A percentile compares a stretch with the other conserved stretches of the same genome.
phyloP scores from a whole-genome alignment of 1,284 basidiomycete genomes.

The Trichosporon asahii region DNA sequence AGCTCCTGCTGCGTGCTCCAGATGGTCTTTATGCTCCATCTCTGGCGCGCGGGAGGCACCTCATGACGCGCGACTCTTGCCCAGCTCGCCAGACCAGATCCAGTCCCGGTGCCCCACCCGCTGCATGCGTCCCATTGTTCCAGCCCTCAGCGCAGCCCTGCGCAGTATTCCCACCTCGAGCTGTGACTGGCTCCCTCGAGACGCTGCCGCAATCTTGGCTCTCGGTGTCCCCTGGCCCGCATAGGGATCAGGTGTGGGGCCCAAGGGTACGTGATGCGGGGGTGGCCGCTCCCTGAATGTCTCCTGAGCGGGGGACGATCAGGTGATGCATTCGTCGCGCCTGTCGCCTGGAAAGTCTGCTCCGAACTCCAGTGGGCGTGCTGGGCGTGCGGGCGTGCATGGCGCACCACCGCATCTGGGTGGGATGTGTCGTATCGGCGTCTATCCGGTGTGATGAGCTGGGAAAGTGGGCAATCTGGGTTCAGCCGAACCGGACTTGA shows the following conservation, averaged over 20 bases:
- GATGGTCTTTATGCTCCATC: not conserved
- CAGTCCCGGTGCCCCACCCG: not conserved
- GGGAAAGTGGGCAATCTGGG: not conserved
- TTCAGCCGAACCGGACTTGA: not conserved
- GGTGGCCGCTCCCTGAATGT: not conserved
- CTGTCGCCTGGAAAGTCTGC: not conserved
- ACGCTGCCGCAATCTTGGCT: not conserved
- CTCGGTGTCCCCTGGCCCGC: not conserved
- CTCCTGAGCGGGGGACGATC: not conserved
- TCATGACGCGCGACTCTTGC: not conserved
- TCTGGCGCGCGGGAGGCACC: not conserved
- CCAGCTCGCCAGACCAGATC: too few relatives aligned
- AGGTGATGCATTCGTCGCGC: not conserved
- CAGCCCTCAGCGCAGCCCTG: constrained; percentile 2
- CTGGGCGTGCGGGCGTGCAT: too few relatives aligned
- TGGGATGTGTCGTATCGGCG: not conserved
- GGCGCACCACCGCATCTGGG: too few relatives aligned
- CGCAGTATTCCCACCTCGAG: not conserved
- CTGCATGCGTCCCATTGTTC: not conserved
- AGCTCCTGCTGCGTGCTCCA: not conserved
- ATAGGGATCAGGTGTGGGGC: not conserved
- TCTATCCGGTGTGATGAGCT: not conserved
- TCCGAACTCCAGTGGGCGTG: not conserved
- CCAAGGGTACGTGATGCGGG: not conserved
- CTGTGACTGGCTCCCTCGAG: not conserved